phyloP scores from a whole-genome alignment of 2,329 filamentous ascomycete genomes.

The Penicillium sp. region DNA sequence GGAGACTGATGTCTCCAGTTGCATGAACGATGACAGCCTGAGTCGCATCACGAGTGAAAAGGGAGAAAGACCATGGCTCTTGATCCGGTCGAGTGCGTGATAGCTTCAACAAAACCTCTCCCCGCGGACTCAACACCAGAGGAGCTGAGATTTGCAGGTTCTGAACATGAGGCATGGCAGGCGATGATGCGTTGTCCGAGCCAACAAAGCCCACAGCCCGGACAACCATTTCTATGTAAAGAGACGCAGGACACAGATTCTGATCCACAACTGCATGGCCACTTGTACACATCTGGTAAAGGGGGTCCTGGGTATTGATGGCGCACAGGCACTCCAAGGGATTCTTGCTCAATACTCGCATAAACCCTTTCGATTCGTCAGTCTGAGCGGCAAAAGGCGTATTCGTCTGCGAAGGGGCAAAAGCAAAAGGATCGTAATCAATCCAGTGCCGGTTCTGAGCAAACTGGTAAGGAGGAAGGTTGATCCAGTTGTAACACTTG shows the following conservation, averaged over 20 bases:
- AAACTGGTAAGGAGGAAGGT: constrained; percentile 46
- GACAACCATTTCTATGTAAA: not conserved
- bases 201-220: no score
- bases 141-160: not conserved
- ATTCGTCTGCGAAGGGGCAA: no score
- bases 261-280: not conserved
- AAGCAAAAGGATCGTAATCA: constrained; percentile 9
- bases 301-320: not conserved
- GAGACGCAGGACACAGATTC: not conserved
- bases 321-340: no score
- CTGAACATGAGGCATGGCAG: not conserved
- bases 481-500: constrained; percentile 19
- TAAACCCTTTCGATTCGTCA: no score
- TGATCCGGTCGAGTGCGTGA: not conserved
- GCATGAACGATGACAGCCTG: no score
- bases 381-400: no score
- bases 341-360: no score
- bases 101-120: not conserved
- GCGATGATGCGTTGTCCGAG: no score
- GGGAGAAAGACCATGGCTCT: not conserved
- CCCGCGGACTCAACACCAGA: not conserved
- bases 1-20: no score
- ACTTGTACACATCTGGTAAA: not conserved
- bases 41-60: not conserved
- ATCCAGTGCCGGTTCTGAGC: constrained; percentile 42